Conservation (phyloP, 1,284 basidiomycete genomes). For the Testicularia cyperi region DNA sequence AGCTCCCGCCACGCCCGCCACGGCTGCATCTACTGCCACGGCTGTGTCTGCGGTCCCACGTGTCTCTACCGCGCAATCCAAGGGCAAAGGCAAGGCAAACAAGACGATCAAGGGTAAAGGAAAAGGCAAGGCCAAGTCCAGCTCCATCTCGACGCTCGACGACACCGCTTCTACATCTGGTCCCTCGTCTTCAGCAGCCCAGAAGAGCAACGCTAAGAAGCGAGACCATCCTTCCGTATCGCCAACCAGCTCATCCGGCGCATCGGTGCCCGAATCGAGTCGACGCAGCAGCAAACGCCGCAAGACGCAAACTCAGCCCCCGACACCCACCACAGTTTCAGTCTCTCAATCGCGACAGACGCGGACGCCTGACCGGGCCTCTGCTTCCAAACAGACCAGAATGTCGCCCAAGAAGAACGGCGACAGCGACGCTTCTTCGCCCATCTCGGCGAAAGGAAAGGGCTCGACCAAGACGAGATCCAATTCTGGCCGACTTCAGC, state of each 20-base stretch:
- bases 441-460: not conserved
- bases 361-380: no score
- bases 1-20: conserved; percentile 12
- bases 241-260: not conserved
- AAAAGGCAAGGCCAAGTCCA: conserved; percentile 4
- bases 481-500: no score
- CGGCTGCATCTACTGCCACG: conserved; percentile 1
- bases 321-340: not conserved
- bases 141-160: not conserved
- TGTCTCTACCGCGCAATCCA: conserved; percentile 1
- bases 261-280: not conserved
- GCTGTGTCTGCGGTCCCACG: conserved; percentile 1
- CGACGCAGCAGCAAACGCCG: conserved; percentile 21
- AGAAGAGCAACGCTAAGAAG: not conserved
- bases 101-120: no score
- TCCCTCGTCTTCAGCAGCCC: not conserved
- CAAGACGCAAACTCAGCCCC: conserved; percentile 9
- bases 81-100: no score
- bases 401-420: not conserved
- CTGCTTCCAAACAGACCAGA: no score
- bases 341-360: no score
- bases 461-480: not conserved
- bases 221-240: not conserved
- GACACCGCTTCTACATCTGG: not conserved
- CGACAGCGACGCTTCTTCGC: not conserved